These are phyloP conservation scores for Kodamaea arcana DNA, from an alignment of 1,139 yeast genomes.

Conservation along the genomic window DNA sequence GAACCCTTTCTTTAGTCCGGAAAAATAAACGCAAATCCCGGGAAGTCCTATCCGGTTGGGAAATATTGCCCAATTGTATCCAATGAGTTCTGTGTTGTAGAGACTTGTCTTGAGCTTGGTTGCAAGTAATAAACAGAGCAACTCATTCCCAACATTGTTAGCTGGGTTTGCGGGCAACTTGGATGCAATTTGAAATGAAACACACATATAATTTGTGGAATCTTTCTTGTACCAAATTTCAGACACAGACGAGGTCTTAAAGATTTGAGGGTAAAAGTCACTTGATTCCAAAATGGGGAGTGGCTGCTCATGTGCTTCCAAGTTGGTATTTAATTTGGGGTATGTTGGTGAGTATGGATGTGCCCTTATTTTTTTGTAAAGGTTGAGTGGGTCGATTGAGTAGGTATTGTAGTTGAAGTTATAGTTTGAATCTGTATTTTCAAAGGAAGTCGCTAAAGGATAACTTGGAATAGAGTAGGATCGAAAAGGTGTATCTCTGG, in stretches of 20 bases:
- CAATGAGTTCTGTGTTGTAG: conserved; percentile 48
- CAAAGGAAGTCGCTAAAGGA: too few species aligned
- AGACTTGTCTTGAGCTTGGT: conserved; percentile 31
- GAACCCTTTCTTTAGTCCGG: conserved; percentile 46
- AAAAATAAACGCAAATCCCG: conserved; percentile 44
- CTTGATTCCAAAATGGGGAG: background rate
- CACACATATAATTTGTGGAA: conserved; percentile 16
- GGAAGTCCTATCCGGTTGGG: conserved; percentile 50
- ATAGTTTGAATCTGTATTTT: conserved; percentile 13
- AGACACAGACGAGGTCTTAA: background rate
- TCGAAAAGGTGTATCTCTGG: too few species aligned
- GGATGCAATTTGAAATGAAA: conserved; percentile 45
- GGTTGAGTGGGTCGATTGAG: conserved; percentile 9
- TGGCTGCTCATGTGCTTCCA: background rate
- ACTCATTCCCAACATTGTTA: too few species aligned
- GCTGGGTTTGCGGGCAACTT: too few species aligned
- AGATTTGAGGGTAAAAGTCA: background rate
- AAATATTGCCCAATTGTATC: conserved; percentile 51
- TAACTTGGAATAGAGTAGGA: too few species aligned
- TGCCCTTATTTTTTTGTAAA: conserved; percentile 1
- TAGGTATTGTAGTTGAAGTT: conserved; percentile 15
- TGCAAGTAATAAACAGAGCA: conserved; percentile 45
- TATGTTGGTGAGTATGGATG: background rate
- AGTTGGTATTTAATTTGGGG: background rate
- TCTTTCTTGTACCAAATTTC: background rate